Conservation (phyloP, 192 early-diverging fungal species). For the Umbelopsis vinacea region DNA sequence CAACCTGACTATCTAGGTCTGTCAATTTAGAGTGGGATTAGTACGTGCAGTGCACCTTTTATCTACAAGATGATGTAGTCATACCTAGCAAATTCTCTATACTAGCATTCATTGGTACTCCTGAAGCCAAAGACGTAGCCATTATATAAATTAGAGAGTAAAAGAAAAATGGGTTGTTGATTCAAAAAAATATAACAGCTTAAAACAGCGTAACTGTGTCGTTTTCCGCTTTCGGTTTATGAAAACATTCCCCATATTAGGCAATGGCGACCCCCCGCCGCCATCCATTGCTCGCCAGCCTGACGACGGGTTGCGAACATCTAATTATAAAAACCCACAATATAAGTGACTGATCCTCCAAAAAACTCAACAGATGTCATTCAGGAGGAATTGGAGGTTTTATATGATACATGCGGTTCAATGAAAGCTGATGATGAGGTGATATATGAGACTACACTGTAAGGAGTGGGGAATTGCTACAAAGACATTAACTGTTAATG, state of each 20-base stretch:
- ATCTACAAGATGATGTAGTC: neutral
- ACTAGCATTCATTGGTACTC: neutral
- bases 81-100: conserved; percentile 3
- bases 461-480: neutral
- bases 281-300: no score
- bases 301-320: no score
- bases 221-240: neutral
- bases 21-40: neutral
- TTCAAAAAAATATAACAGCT: neutral
- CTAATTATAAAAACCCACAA: no score
- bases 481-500: neutral
- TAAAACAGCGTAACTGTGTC: no score
- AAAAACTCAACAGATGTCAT: neutral
- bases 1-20: conserved; percentile 9
- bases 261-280: neutral
- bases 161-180: neutral
- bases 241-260: conserved; percentile 21
- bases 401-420: conserved; percentile 1
- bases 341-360: neutral
- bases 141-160: neutral
- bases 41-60: neutral
- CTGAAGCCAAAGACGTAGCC: neutral
- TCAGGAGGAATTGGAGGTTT: neutral
- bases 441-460: conserved; percentile 7
- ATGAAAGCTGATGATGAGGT: neutral